Base-by-base conservation (phyloP, 2,329 filamentous ascomycete species). In the Huntiella abstrusa region DNA sequence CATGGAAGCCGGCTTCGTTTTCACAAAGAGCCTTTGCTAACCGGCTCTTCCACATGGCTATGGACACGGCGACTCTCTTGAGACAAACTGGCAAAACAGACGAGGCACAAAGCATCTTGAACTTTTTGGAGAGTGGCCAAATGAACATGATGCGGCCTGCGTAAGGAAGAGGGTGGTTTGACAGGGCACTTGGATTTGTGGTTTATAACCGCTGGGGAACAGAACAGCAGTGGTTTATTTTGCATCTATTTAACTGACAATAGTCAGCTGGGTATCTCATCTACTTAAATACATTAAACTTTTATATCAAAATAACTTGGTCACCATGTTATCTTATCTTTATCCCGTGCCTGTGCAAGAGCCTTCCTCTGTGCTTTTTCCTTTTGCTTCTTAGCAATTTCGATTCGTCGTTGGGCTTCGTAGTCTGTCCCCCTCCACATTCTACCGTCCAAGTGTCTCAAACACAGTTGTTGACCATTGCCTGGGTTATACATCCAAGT, bases 401-500 rank as follows among this genome's bases (percentile, higher is more conserved):
- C 45, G 12, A 37, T 37, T 11, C 33, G 38, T 15, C 41, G 17
- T 10, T 37, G 39, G 4, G 39, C 45, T 37, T 47, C 51, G 7
- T 28, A 33, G 7, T 50, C 45, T 0, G 32, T 54, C 0, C 68
- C 69, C 41, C 62, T 59, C 66, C 68, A 71, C 0, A 63, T 69
- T 12, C 70, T 59, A 0, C 70, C 70, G 36, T 71, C 62, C 0
- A 73, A 58, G 50, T 74, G 70, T 39, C 63, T 58, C 40, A 74
- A 49, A 42, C 69, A 73, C 4, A 68, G 51, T 40, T 55, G 52
- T 45, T 55, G 62, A 1, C 68, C 70, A 2, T 65, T 57, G 1
- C 63, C 61, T 0, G 70, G 70, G 33, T 69, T 70, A 51, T 70
- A 73, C 13, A 73, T 57, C 70, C 70, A 74, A 33, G 63, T 69